Conservation (phyloP, 495 filamentous ascomycete genomes). For the Apodospora peruviana region DNA sequence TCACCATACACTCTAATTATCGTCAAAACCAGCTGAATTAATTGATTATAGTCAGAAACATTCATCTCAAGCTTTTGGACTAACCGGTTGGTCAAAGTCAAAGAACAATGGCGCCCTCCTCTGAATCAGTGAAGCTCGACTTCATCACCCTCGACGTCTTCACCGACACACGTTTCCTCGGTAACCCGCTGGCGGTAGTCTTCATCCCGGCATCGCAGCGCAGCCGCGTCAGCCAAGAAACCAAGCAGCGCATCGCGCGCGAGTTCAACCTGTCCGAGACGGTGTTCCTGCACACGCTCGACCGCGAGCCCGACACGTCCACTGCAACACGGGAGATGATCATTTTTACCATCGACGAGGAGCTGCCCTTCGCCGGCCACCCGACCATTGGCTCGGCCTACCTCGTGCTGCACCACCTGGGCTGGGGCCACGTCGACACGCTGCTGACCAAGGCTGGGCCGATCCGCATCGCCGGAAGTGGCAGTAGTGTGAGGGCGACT, state of each 20-base stretch:
- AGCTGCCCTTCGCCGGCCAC: constrained; percentile 74
- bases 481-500: constrained; percentile 36
- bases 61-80: too few species aligned
- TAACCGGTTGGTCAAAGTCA: too few species aligned
- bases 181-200: constrained; percentile 67
- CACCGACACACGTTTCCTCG: constrained; percentile 48
- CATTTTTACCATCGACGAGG: constrained; percentile 60
- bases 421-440: constrained; percentile 28
- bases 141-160: constrained; percentile 67
- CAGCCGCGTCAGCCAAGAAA: constrained; percentile 35
- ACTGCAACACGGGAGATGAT: constrained; percentile 45
- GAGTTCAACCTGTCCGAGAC: constrained; percentile 89
- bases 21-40: too few species aligned
- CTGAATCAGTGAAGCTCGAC: constrained; percentile 33
- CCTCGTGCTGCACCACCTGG: constrained; percentile 38
- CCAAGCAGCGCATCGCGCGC: constrained; percentile 59
- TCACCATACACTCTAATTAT: too few species aligned
- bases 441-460: constrained; percentile 60
- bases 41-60: too few species aligned
- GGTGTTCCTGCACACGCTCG: constrained; percentile 63
- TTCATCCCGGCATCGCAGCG: constrained; percentile 36
- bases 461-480: constrained; percentile 19
- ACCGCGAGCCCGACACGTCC: constrained; percentile 5
- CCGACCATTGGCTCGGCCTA: constrained; percentile 67
- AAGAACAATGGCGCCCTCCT: not conserved